Base-by-base conservation (phyloP, 1,284 basidiomycete genomes). In the Pascua guehoae region DNA sequence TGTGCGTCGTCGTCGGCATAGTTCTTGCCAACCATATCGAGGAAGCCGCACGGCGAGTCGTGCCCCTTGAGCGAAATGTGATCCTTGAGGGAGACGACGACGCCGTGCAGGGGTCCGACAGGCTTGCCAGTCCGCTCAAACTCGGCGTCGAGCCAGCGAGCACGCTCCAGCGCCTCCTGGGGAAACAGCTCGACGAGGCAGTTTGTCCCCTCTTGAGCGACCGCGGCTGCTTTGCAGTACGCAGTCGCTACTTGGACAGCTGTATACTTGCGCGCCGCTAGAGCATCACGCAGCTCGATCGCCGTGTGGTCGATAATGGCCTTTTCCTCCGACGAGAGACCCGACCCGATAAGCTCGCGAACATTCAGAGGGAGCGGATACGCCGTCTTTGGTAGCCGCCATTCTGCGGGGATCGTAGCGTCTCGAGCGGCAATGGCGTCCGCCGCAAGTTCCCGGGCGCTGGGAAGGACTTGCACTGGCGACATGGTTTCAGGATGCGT, bases 101-200 rank as follows among this genome's bases (percentile, higher is more conserved):
- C 72, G 7, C 85, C 85, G 62, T 85, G 84, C 16, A 86, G 73
- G 2, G 84, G 83, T 0, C 85, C 84, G n/a, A 83, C 76, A 4
- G 77, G 67, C 61, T 77, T 78, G 12, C 81, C 81, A 0, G 77
- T 81, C 37, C 67, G 67, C 48, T 77, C 77, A 12, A 85, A 69
- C 63, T 84, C 74, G 3, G 76, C 80, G 62, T 88, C 87, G 5
- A 86, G 78, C 66, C 81, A 77, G 81, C 77, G 74, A 4, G 87
- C 88, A 18, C 82, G 78, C 36, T 73, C 76, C 10, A 87, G 73
- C 0, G 84, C 86, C 24, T 81, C 80, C 0, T 85, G 83, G 45
- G 84, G 78, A 62, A 86, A 86, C 14, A 86, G 83, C 62, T 87
- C 86, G 5, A 86, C 86, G 46, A 89, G 71, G 67, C 86, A 88